A percentile compares a stretch with the other conserved stretches of the same genome.
phyloP scores from a whole-genome alignment of 2,329 filamentous ascomycete genomes.

The Arthroderma sp. region DNA sequence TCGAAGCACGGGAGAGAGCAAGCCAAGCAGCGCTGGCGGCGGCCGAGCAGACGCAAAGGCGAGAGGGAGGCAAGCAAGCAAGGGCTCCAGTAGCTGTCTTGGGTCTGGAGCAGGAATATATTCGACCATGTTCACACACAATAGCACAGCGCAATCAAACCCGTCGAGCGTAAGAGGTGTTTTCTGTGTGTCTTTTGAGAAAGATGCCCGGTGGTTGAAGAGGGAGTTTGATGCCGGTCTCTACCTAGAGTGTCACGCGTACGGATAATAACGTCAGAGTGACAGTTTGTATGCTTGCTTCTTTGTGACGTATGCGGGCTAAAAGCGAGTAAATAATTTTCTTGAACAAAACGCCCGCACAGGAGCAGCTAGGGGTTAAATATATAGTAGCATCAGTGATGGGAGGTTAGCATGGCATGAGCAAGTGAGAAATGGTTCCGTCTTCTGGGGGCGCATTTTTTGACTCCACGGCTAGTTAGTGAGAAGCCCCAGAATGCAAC shows the following conservation, averaged over 20 bases:
- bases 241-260: background rate
- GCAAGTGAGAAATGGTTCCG: background rate
- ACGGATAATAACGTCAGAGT: background rate
- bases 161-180: background rate
- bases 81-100: slow-evolving; percentile 46
- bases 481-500: background rate
- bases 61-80: slow-evolving; percentile 52
- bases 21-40: slow-evolving; percentile 48
- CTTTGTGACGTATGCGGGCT: background rate
- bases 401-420: background rate
- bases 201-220: background rate
- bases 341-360: background rate
- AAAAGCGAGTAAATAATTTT: background rate
- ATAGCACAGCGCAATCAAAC: background rate
- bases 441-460: slow-evolving; percentile 1
- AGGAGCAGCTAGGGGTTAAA: background rate
- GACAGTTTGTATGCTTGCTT: background rate
- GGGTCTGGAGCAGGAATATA: slow-evolving; percentile 45
- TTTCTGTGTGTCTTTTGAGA: background rate
- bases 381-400: too few species aligned
- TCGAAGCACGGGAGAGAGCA: slow-evolving; percentile 52
- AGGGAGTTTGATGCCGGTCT: background rate
- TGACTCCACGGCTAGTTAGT: background rate
- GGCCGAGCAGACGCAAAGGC: slow-evolving; percentile 48
- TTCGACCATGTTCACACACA: slow-evolving; percentile 38